Evolutionary conservation across 148 eudicot species (phyloP), one percentile per base, ranked within the genome.

Genomic region (Fallopia convolvulus): DNA sequence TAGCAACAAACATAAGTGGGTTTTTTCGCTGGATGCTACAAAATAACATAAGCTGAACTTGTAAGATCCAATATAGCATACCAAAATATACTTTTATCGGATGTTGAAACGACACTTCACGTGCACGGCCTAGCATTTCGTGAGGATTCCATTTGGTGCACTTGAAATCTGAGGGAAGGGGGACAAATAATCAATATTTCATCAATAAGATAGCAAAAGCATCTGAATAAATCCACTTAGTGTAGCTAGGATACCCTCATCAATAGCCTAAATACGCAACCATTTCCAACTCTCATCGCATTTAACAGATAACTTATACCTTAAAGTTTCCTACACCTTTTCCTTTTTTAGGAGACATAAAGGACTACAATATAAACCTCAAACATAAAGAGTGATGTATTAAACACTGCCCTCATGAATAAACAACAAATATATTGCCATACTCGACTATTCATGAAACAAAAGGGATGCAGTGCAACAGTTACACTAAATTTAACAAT

Each of bases 81-180:
- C 99, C 99, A 81, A 95, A 84, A 83, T 92, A 95, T 20, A 93
- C 30, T 83, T 95, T 95, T 56, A 95, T 89, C 46, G 99, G 99
- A 82, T 95, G 99, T 77, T 87, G 94, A 82, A 95, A 92, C 23
- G 88, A 87, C 56, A 85, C 83, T 75, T 89, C 92, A 78, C 97
- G 99, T 46, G 84, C 82, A 50, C 76, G 79, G 26, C 92, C 93
- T 82, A 82, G 81, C 73, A 85, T 83, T 42, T 87, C 93, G 78
- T 84, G 83, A 80, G 88, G 89, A 41, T 61, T 76, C 99, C 99
- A 95, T 66, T 85, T 77, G 75, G 90, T 85, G 84, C 97, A 95
- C 80, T 68, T 85, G 72, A 91, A 85, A 75, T 91, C 99, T 95
- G 88, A 21, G 18, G 52, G 88, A 21, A 9, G 52, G 52, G 55